Conservation (phyloP, 1,284 basidiomycete species). For the Ceratorhiza oryzae-sativae region DNA sequence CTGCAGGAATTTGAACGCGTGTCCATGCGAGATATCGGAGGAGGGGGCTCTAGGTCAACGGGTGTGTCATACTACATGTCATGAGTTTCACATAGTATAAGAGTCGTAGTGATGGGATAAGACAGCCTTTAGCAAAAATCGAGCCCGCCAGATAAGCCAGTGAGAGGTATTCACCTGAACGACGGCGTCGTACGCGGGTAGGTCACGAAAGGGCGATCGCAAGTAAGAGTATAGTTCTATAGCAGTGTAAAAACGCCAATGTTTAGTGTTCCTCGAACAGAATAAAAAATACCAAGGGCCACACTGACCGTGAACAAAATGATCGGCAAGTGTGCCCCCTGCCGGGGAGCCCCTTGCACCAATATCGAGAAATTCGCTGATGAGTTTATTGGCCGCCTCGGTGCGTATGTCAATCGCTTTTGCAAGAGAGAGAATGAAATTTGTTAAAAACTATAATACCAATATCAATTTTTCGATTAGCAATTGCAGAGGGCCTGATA, state of each 20-base stretch:
- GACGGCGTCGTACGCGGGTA: constrained; percentile 79
- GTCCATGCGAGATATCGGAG: neutral
- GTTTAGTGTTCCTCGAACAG: neutral
- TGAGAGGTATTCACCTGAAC: constrained; percentile 67
- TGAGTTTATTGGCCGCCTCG: constrained; percentile 79
- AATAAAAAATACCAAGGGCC: neutral
- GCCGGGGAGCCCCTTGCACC: constrained; percentile 57
- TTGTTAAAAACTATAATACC: constrained; percentile 56
- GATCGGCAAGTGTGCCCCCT: constrained; percentile 72
- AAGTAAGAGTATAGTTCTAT: constrained; percentile 85
- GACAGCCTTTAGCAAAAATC: too few species aligned
- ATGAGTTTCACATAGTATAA: constrained; percentile 53
- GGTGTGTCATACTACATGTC: constrained; percentile 20
- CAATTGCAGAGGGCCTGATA: neutral
- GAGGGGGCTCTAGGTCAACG: neutral
- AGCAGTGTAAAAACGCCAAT: neutral
- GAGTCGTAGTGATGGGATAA: constrained; percentile 53
- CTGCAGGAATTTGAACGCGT: neutral
- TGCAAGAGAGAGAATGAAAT: constrained; percentile 83
- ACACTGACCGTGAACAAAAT: constrained; percentile 84
- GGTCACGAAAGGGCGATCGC: constrained; percentile 81
- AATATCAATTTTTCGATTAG: neutral
- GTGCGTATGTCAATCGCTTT: constrained; percentile 88
- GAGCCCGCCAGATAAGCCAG: too few species aligned
- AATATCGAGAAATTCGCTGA: constrained; percentile 85